Evolutionary conservation across 331 rosid genomes (phyloP), one percentile per base, ranked within the genome.

Genomic region (Quercus tomentella): DNA sequence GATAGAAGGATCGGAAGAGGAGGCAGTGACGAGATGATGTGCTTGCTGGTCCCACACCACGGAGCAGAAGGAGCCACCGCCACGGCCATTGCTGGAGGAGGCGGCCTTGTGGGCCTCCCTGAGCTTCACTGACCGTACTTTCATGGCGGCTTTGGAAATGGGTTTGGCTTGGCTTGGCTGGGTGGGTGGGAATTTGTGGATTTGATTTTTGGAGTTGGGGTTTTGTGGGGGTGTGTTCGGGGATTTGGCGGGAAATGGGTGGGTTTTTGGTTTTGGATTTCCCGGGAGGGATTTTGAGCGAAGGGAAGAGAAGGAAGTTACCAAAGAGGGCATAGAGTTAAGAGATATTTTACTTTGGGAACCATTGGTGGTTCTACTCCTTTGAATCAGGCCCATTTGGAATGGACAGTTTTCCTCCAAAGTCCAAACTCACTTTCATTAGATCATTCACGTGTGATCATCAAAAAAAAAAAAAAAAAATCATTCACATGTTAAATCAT

Each of bases 11-110:
- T 93, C 98, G 56, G 93, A 84, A 74, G 97, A 77, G 66, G 93
- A 90, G 3, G 97, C 96, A 1, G 97, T 96, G 72, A 90, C 92
- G 9, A 93, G 85, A 55, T 88, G 94, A 31, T 63, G 79, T 57
- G 96, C 94, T 23, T 87, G 88, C 69, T 90, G 92, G 87, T 93
- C 99, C 99, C 98, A 96, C 81, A 92, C 33, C 18, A 96, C 74
- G 56, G 99, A 96, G 89, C 98, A 93, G 87, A 91, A 90, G 3
- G 96, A 93, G 37, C 55, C 55, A 37, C 55, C 18, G 45, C 90
- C 76, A 22, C 87, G 56, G 17, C 94, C 91, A 31, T 65, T 71
- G 74, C 77, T 35, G 70, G 70, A 15, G 6, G 69, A 25, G 37
- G 70, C 7, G 7, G 52, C 70, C 82, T 88, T 87, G 88, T 89